Base-by-base conservation (phyloP, 2,329 filamentous ascomycete species). In the Pestalotiopsis sp. region DNA sequence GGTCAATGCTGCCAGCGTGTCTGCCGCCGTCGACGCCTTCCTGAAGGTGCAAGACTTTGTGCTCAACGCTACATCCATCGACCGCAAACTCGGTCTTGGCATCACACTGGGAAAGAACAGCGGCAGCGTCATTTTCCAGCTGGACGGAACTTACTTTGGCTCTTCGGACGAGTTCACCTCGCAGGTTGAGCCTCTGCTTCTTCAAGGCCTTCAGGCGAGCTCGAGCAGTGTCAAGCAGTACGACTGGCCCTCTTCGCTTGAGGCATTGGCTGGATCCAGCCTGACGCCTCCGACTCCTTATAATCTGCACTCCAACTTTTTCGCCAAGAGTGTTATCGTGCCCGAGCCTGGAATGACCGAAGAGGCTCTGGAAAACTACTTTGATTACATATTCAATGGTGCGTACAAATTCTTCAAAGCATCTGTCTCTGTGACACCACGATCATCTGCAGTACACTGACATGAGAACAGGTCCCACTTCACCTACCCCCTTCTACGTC, bases 91-190 rank as follows among this genome's bases (percentile, higher is more conserved):
- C 13, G 76, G 79, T 7, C 67, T 81, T n/a, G 75, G 72, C 25
- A 63, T 78, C 9, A 59, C 57, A 12, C 20, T 59, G 17, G 57
- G 57, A 2, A 59, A 59, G 57, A 72, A 66, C 57, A 66, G 77
- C 20, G 65, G 69, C 23, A 65, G 72, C 17, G 56, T 69, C 7
- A 70, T 73, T 23, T 78, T 80, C 49, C 67, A 68, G 5, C 58
- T 82, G 7, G 72, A 73, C 9, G 80, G 80, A 9, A 77, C 76
- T 3, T 82, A 76, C 60, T 72, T 80, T 40, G 80, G 80, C 6
- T 61, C 73, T 4, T 58, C 59, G 0, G 66, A 68, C 0, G 58
- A 68, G 0, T 80, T 80, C 45, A 69, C 72, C 41, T 66, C 56
- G 25, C 70, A 59, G 0, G 73, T 81, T 41, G 62, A 74, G 1